A percentile compares a stretch with the other conserved stretches of the same genome.
phyloP scores from a whole-genome alignment of 331 rosid species.

The Malus hybrid region DNA sequence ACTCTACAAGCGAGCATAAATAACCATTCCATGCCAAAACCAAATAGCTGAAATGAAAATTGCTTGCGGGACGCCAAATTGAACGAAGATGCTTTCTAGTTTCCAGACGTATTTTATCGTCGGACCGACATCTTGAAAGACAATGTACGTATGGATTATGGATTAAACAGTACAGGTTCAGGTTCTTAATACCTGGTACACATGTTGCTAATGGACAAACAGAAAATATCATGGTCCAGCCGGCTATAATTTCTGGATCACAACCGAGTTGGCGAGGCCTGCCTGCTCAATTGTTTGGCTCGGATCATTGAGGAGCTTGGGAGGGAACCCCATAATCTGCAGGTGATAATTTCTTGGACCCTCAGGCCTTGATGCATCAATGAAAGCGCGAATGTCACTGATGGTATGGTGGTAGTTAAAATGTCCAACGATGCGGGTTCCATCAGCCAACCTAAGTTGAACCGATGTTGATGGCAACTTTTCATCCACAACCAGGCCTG shows the following conservation, averaged over 20 bases:
- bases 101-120: conserved; percentile 1
- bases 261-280: conserved; percentile 89
- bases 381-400: conserved; percentile 57
- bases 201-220: conserved; percentile 1
- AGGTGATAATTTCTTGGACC: conserved; percentile 55
- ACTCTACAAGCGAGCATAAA: not conserved
- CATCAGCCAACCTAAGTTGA: conserved; percentile 91
- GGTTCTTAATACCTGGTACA: conserved; percentile 15
- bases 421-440: conserved; percentile 71
- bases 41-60: not conserved
- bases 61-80: not conserved
- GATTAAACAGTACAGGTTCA: conserved; percentile 18
- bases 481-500: conserved; percentile 60
- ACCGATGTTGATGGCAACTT: conserved; percentile 69
- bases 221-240: conserved; percentile 10
- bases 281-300: conserved; percentile 78
- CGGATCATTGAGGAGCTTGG: conserved; percentile 65
- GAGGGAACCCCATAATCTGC: conserved; percentile 95
- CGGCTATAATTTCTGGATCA: conserved; percentile 78
- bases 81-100: not conserved
- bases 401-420: conserved; percentile 65
- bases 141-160: not conserved
- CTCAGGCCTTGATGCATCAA: conserved; percentile 67
- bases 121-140: conserved; percentile 1
- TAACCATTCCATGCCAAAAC: not conserved